Percentiles rank a stretch among this genome's conserved stretches.
Evolutionary conservation across 2,329 filamentous ascomycete genomes (phyloP).

Genomic region (Penicillium sp.): DNA sequence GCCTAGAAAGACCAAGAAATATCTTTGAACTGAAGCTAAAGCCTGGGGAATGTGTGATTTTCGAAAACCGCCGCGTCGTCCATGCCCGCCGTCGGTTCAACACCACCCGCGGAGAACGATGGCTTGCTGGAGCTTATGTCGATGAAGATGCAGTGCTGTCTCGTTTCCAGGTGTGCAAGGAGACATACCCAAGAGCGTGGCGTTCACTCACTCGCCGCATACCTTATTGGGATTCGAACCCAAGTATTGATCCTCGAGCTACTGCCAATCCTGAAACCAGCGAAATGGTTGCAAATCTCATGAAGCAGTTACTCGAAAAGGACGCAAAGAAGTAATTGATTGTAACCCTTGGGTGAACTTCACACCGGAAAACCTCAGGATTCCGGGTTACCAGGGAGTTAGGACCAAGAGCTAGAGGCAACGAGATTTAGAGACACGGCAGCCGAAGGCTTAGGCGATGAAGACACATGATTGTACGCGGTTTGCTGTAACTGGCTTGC

Average conservation of each 20-base stretch:
- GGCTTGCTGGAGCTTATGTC: slow-evolving; percentile 86
- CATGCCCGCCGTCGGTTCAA: slow-evolving; percentile 84
- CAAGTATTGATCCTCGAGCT: background rate
- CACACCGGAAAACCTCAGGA: background rate
- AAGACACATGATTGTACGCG: background rate
- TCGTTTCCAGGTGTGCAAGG: slow-evolving; percentile 39
- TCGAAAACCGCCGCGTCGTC: slow-evolving; percentile 83
- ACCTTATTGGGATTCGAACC: background rate
- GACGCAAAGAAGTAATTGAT: background rate
- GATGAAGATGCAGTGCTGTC: slow-evolving; percentile 66
- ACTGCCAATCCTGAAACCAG: background rate
- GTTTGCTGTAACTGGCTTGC: background rate
- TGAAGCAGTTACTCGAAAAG: background rate
- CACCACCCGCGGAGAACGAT: slow-evolving; percentile 66
- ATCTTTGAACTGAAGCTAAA: slow-evolving; percentile 74
- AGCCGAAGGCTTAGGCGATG: background rate
- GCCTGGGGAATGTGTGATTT: slow-evolving; percentile 89
- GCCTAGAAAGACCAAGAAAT: slow-evolving; percentile 62
- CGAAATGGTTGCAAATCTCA: background rate
- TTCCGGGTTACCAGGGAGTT: background rate
- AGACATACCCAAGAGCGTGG: slow-evolving; percentile 17
- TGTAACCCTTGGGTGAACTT: background rate
- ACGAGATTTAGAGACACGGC: background rate
- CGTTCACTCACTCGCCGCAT: background rate
- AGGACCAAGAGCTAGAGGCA: background rate